phyloP scores from a whole-genome alignment of 2,329 filamentous ascomycete genomes.

The Chrysoporthe austroafricana region DNA sequence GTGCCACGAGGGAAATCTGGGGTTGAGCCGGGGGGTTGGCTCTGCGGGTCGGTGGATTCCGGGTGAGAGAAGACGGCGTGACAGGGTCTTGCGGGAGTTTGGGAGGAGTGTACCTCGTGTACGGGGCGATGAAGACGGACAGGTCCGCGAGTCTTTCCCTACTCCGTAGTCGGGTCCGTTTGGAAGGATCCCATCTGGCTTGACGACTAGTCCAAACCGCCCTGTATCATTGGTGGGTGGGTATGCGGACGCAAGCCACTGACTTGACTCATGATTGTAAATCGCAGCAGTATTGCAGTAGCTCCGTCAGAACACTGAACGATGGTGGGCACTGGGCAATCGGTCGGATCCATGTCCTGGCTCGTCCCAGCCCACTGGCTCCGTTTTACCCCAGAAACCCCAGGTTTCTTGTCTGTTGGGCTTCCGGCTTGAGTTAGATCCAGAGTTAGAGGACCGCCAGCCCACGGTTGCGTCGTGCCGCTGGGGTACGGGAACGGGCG shows the following conservation, averaged over 20 bases:
- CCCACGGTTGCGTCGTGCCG: not conserved
- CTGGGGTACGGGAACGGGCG: not conserved
- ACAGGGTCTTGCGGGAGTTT: too few species aligned
- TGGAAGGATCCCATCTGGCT: not conserved
- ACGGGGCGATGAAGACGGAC: too few species aligned
- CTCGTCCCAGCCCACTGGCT: constrained; percentile 10
- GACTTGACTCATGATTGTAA: not conserved
- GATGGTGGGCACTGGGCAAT: not conserved
- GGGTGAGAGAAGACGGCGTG: not conserved
- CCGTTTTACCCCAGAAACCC: constrained; percentile 20
- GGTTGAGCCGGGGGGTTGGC: constrained; percentile 25
- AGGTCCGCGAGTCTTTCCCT: too few species aligned
- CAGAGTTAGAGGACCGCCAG: not conserved
- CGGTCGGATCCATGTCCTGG: not conserved
- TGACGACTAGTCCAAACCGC: not conserved
- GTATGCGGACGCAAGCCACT: not conserved
- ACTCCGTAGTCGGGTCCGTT: too few species aligned
- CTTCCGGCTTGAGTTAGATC: constrained; percentile 3
- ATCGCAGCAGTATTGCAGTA: constrained; percentile 6
- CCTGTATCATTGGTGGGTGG: not conserved
- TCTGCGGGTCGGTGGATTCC: constrained; percentile 19
- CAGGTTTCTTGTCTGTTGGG: not conserved
- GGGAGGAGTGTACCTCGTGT: not conserved
- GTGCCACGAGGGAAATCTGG: constrained; percentile 28
- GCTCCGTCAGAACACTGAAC: not conserved